Base-by-base conservation (phyloP, 108 stramenopile species). In the Tribonema minus region DNA sequence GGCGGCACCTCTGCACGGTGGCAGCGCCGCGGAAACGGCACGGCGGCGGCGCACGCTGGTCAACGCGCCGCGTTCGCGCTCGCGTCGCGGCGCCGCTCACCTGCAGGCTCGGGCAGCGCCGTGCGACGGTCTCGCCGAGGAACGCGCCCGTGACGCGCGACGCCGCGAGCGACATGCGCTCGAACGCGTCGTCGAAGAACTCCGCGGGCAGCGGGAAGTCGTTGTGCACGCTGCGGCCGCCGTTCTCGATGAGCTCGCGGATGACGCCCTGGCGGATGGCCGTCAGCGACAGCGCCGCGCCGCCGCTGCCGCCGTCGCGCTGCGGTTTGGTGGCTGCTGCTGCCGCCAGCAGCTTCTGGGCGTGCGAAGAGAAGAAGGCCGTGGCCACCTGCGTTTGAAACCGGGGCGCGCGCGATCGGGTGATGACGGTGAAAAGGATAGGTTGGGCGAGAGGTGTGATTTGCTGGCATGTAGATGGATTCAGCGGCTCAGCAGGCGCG, bases 131-230 rank as follows among this genome's bases (percentile, higher is more conserved):
- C 25, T 79, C 77, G n/a, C 32, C 61, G 20, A 79, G n/a, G 60
- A 79, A 79, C n/a, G 59, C 26, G 20, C 62, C 77, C 36, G 60
- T 58, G 23, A 79, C 54, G 37, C 68, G 68, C 30, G 77, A 67
- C 29, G 58, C 66, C 3, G 30, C 61, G 5, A 79, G 33, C 27
- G 68, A 70, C 1, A 79, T 0, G 0, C 39, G 31, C 26, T 40
- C 41, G 62, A 79, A 79, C 26, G 31, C 35, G 60, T 79, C 68
- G 58, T 79, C 77, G 26, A 79, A 68, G 27, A 79, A 61, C 2
- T 69, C 59, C 33, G 68, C 35, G 15, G 77, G 77, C 2, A 68
- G 67, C 0, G 77, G 77, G 25, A 79, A 70, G 32, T 68, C 58
- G 15, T 61, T 27, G 26, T 64, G 64, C 62, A 75, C 73, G 61